phyloP scores from a whole-genome alignment of 129 eudicot species.

The Flaveria trinervia region DNA sequence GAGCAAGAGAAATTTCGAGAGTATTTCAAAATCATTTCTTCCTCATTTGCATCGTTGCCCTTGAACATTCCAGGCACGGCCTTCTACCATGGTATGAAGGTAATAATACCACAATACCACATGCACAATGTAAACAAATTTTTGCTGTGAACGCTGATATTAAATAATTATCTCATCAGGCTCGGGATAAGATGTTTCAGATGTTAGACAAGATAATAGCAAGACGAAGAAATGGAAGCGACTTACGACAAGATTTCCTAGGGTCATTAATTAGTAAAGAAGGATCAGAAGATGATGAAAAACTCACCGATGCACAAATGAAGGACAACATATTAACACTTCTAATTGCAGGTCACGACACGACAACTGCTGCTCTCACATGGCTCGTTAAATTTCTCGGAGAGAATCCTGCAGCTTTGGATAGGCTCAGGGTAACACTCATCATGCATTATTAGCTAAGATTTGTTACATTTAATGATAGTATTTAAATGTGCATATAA shows the following conservation, averaged over 20 bases:
- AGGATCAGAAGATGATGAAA: slow-evolving; percentile 54
- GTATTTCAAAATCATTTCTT: slow-evolving; percentile 68
- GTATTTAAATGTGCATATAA: not conserved
- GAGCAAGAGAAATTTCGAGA: slow-evolving; percentile 75
- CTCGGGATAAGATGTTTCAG: slow-evolving; percentile 70
- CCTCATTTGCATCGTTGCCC: slow-evolving; percentile 72
- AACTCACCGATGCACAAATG: slow-evolving; percentile 66
- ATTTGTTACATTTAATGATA: not conserved
- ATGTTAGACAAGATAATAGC: slow-evolving; percentile 66
- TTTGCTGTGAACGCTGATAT: not conserved
- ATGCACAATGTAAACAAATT: not conserved
- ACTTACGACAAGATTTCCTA: slow-evolving; percentile 63
- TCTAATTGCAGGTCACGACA: slow-evolving; percentile 78
- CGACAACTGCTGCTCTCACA: slow-evolving; percentile 82
- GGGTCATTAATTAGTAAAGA: slow-evolving; percentile 59
- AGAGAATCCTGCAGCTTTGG: slow-evolving; percentile 64
- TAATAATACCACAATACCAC: slow-evolving; percentile 21
- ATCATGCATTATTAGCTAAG: not conserved
- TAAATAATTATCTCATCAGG: slow-evolving; percentile 40
- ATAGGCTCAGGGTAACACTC: slow-evolving; percentile 45
- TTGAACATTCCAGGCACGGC: slow-evolving; percentile 83
- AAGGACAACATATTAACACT: slow-evolving; percentile 82
- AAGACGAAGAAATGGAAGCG: slow-evolving; percentile 54
- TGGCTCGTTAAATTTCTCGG: slow-evolving; percentile 73
- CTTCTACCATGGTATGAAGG: slow-evolving; percentile 70